Base-by-base conservation (phyloP, 1,284 basidiomycete genomes). In the Spongispora temasekensis region DNA sequence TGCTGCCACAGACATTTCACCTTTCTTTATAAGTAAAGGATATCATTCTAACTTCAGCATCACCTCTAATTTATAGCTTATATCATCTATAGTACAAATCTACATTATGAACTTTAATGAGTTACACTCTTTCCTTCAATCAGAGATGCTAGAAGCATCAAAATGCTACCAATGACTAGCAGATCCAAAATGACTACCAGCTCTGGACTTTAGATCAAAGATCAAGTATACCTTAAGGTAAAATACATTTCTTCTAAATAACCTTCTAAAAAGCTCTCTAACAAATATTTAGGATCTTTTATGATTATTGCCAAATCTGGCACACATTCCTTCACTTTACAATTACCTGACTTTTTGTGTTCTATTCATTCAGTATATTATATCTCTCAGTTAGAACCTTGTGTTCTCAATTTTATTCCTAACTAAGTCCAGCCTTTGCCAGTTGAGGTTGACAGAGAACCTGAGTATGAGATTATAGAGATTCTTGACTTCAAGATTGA, bases 401-500 rank as follows among this genome's bases (percentile, higher is more conserved):
- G 5, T 19, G 19, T 17, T 40, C 35, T 40, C 10, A 40, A 40
- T 17, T 8, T 17, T 5, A 40, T 40, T 40, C 35, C 19, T 5
- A 40, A 40, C 15, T 17, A 17, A 40, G 35, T 21, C 17, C 57
- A 58, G n/a, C 23, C 50, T 46, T 50, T 27, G 15, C 46, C 48
- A 5, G 19, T 59, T 9, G 31, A 58, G 27, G 42, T 58, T 5
- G 42, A 53, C 8, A 25, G 52, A 2, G 32, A 58, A 30, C 42
- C 31, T 1, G 17, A 60, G 54, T 56, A 56, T 35, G 44, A 59
- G 57, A 54, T 59, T 17, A 7, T 32, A 2, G 21, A 59, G 21
- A 40, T 59, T 21, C 48, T 60, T 6, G 27, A 60, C 42, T 56
- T 42, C 27, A 59, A 59, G 46, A 44, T 59, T 44, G 42, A 44